These are phyloP conservation scores for Boletus eberwhitei DNA, from an alignment of 768 basidiomycete genomes.

Conservation along the genomic window DNA sequence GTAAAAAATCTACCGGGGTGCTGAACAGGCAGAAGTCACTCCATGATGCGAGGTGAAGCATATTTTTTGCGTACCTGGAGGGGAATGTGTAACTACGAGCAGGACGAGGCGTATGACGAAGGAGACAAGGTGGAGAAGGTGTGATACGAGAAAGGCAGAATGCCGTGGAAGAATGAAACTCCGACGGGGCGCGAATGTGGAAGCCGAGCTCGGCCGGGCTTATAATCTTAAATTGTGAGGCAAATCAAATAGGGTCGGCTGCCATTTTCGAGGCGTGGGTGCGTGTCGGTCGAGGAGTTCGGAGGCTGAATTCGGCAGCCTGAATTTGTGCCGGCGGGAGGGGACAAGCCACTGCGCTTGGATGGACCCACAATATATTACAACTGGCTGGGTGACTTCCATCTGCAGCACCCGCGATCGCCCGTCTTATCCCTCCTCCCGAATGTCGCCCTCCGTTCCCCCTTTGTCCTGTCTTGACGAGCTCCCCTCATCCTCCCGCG, in stretches of 20 bases:
- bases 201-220: conserved; percentile 10
- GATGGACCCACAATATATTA: not conserved
- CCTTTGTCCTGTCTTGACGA: not conserved
- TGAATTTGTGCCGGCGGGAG: conserved; percentile 8
- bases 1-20: conserved; percentile 27
- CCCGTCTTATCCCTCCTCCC: not conserved
- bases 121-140: conserved; percentile 37
- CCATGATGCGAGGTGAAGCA: not conserved
- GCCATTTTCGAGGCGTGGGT: not conserved
- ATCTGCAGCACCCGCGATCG: not conserved
- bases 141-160: conserved; percentile 26
- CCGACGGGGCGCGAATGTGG: conserved; percentile 35
- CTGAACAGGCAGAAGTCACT: conserved; percentile 3
- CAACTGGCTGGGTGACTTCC: conserved; percentile 5
- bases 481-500: conserved; percentile 3
- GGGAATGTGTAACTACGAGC: conserved; percentile 19
- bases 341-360: not conserved
- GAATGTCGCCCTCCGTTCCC: not conserved
- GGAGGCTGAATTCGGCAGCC: conserved; percentile 9
- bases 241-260: not conserved
- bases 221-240: not conserved
- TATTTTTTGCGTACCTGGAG: conserved; percentile 26
- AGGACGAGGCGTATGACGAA: conserved; percentile 26
- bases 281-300: not conserved
- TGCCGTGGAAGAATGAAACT: conserved; percentile 33